phyloP scores from a whole-genome alignment of 2,329 filamentous ascomycete species.

The Teratosphaeria gauchensis region DNA sequence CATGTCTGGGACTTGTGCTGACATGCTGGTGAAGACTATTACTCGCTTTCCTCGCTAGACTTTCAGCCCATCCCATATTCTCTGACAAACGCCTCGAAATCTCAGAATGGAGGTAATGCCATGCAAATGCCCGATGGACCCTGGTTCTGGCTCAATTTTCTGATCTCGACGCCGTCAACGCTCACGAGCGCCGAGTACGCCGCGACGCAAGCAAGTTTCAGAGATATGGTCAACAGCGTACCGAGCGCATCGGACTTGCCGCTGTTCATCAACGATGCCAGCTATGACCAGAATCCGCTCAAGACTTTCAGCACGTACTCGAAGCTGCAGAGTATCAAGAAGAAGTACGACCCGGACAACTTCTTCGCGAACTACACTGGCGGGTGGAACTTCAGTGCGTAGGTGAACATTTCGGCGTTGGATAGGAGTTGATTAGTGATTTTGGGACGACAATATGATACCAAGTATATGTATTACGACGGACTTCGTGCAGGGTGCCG shows the following conservation, averaged over 20 bases:
- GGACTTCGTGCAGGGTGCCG: too few species aligned
- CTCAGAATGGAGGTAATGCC: constrained; percentile 8
- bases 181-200: neutral
- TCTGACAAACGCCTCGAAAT: constrained; percentile 6
- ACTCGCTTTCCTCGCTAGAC: constrained; percentile 4
- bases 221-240: neutral
- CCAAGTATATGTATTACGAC: too few species aligned
- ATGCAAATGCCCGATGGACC: neutral
- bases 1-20: too few species aligned
- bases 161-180: neutral
- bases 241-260: neutral
- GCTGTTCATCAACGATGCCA: neutral
- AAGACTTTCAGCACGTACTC: neutral
- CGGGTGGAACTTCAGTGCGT: neutral
- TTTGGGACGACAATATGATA: too few species aligned
- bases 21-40: neutral
- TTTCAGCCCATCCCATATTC: constrained; percentile 14
- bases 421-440: neutral
- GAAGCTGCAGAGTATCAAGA: neutral
- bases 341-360: constrained; percentile 1
- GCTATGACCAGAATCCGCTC: neutral
- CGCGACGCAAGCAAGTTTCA: neutral
- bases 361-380: neutral
- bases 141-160: neutral
- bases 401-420: neutral